phyloP scores from a whole-genome alignment of 352 stramenopile species.

The Pythium periplocum region DNA sequence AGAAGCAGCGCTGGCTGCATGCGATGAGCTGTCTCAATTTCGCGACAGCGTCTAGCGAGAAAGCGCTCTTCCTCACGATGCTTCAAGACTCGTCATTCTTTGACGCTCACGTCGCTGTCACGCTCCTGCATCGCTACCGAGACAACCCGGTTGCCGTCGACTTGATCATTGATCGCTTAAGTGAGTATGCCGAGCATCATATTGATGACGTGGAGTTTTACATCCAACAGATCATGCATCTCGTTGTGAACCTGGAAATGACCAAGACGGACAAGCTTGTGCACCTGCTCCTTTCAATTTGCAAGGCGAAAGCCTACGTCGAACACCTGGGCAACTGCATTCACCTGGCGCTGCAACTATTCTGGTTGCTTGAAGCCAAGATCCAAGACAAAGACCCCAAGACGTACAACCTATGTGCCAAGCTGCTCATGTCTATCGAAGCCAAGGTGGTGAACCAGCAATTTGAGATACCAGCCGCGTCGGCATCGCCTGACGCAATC shows the following conservation, averaged over 20 bases:
- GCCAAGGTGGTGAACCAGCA: slow-evolving; percentile 79
- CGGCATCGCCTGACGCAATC: slow-evolving; percentile 27
- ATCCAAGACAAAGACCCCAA: slow-evolving; percentile 66
- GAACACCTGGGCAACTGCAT: slow-evolving; percentile 80
- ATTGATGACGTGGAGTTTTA: slow-evolving; percentile 83
- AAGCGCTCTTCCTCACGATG: slow-evolving; percentile 46
- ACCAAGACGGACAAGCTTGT: slow-evolving; percentile 61
- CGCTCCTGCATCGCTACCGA: slow-evolving; percentile 66
- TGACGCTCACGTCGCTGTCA: slow-evolving; percentile 62
- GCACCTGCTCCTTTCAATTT: slow-evolving; percentile 71
- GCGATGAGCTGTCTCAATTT: slow-evolving; percentile 65
- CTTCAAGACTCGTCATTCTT: slow-evolving; percentile 47
- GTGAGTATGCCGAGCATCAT: slow-evolving; percentile 55
- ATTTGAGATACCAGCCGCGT: slow-evolving; percentile 43
- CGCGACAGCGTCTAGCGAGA: slow-evolving; percentile 40
- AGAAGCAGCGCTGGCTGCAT: slow-evolving; percentile 77
- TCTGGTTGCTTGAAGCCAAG: slow-evolving; percentile 75
- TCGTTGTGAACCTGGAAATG: slow-evolving; percentile 61
- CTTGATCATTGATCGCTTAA: slow-evolving; percentile 58
- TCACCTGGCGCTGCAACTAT: slow-evolving; percentile 63
- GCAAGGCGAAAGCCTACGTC: slow-evolving; percentile 67
- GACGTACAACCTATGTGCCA: slow-evolving; percentile 73
- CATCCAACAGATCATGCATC: slow-evolving; percentile 73
- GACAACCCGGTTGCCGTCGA: slow-evolving; percentile 57
- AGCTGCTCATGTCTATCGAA: slow-evolving; percentile 80